phyloP scores from a whole-genome alignment of 2,329 filamentous ascomycete species.

The Ceratocystis cubensis region DNA sequence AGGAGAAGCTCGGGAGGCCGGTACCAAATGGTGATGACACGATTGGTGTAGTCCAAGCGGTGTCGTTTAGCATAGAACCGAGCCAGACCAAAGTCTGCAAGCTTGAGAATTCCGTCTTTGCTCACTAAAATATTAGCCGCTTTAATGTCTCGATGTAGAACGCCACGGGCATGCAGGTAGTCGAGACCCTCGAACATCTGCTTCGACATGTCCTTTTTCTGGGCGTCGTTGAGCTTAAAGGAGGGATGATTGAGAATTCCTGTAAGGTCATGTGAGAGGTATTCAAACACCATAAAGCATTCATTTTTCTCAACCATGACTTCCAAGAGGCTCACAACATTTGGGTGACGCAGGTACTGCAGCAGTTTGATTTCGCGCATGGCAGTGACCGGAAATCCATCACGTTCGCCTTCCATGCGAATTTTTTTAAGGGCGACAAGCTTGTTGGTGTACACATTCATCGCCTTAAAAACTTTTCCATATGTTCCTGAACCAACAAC shows the following conservation, averaged over 20 bases:
- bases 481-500: slow-evolving; percentile 93
- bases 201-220: slow-evolving; percentile 85
- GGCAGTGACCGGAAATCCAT: slow-evolving; percentile 83
- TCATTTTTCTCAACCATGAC: slow-evolving; percentile 98
- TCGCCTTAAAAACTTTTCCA: slow-evolving; percentile 87
- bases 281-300: slow-evolving; percentile 99
- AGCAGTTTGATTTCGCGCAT: slow-evolving; percentile 84
- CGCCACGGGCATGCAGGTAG: slow-evolving; percentile 85
- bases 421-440: slow-evolving; percentile 82
- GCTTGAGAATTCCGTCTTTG: slow-evolving; percentile 74
- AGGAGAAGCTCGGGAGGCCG: slow-evolving; percentile 79
- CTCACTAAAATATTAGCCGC: slow-evolving; percentile 94
- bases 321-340: slow-evolving; percentile 72
- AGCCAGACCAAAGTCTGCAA: slow-evolving; percentile 91
- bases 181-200: slow-evolving; percentile 90
- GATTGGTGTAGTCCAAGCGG: slow-evolving; percentile 91
- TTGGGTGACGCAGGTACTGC: slow-evolving; percentile 71
- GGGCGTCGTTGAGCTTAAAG: slow-evolving; percentile 69
- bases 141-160: slow-evolving; percentile 95
- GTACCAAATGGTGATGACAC: slow-evolving; percentile 98
- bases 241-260: slow-evolving; percentile 89
- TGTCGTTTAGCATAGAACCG: slow-evolving; percentile 90
- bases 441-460: slow-evolving; percentile 79
- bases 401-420: slow-evolving; percentile 82
- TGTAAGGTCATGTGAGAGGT: slow-evolving; percentile 89